Conservation (phyloP, 2,329 filamentous ascomycete genomes). For the Xylaria polymorpha region DNA sequence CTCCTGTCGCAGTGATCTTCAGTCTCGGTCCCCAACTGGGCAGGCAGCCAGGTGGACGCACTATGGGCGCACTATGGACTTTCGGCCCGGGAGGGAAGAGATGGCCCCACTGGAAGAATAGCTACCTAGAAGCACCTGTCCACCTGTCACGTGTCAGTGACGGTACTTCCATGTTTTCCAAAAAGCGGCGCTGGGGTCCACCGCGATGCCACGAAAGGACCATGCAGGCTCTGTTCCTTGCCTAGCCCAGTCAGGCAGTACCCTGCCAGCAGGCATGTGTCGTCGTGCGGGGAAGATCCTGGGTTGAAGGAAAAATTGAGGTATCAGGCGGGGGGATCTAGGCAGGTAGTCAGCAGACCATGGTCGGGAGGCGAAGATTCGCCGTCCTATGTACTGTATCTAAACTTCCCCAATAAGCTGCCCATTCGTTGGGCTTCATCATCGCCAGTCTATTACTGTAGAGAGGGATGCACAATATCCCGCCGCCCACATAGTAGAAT, state of each 20-base stretch:
- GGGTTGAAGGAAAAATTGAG: constrained; percentile 27
- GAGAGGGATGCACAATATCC: constrained; percentile 3
- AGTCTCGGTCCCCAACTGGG: constrained; percentile 28
- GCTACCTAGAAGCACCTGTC: constrained; percentile 35
- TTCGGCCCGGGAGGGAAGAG: constrained; percentile 51
- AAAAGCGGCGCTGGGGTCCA: constrained; percentile 38
- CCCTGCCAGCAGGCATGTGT: constrained; percentile 32
- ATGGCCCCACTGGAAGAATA: constrained; percentile 24
- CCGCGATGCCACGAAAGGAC: constrained; percentile 26
- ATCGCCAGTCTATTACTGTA: neutral
- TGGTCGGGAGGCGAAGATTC: constrained; percentile 1
- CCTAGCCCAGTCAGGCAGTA: constrained; percentile 5
- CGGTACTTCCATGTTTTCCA: constrained; percentile 45
- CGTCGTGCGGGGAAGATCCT: constrained; percentile 41
- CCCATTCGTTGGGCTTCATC: constrained; percentile 29
- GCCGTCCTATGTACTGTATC: constrained; percentile 20
- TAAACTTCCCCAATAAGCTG: constrained; percentile 3
- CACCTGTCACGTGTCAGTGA: constrained; percentile 33
- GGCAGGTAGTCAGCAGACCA: constrained; percentile 11
- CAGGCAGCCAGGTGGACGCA: constrained; percentile 42
- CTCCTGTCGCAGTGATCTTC: constrained; percentile 31
- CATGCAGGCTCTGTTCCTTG: constrained; percentile 25
- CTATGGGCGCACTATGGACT: constrained; percentile 47
- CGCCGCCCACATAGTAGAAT: constrained; percentile 4
- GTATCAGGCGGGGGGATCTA: constrained; percentile 13